Evolutionary conservation across 73 alveolate species (phyloP).

Genomic region (Breviolum minutum): DNA sequence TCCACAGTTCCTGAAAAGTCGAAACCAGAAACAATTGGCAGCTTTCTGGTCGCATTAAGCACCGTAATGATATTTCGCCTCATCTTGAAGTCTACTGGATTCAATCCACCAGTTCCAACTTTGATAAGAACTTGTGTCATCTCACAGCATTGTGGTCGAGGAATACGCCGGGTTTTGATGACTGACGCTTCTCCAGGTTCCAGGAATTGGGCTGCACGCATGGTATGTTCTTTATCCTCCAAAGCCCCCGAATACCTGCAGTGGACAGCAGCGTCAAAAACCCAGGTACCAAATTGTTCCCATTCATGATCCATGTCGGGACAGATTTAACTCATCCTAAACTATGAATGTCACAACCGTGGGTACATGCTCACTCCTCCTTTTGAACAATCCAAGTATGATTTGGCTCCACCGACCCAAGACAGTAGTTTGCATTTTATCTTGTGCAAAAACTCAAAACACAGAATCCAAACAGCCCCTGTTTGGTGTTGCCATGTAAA

Average conservation of each 20-base stretch:
- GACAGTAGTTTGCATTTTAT: not conserved
- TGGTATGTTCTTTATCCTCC: constrained; percentile 29
- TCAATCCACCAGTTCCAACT: constrained; percentile 52
- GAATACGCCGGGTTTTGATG: constrained; percentile 15
- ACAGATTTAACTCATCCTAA: not conserved
- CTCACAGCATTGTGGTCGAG: constrained; percentile 84
- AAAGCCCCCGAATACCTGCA: constrained; percentile 61
- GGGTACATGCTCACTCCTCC: not conserved
- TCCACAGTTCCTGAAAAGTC: constrained; percentile 69
- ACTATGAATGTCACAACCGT: no score
- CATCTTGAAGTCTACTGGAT: constrained; percentile 63
- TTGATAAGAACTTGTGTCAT: constrained; percentile 66
- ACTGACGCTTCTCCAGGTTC: constrained; percentile 41
- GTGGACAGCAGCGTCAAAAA: no score
- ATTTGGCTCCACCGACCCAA: no score
- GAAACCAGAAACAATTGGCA: constrained; percentile 58
- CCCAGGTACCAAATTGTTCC: no score
- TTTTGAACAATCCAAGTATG: no score
- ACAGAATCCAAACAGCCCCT: not conserved
- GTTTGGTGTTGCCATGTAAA: no score
- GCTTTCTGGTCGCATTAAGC: not conserved
- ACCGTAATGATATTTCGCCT: not conserved
- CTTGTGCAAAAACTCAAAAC: not conserved
- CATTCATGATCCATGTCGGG: no score
- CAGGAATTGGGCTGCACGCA: constrained; percentile 77